Conservation (phyloP, 2,329 filamentous ascomycete species). For the Aureobasidium sp. region DNA sequence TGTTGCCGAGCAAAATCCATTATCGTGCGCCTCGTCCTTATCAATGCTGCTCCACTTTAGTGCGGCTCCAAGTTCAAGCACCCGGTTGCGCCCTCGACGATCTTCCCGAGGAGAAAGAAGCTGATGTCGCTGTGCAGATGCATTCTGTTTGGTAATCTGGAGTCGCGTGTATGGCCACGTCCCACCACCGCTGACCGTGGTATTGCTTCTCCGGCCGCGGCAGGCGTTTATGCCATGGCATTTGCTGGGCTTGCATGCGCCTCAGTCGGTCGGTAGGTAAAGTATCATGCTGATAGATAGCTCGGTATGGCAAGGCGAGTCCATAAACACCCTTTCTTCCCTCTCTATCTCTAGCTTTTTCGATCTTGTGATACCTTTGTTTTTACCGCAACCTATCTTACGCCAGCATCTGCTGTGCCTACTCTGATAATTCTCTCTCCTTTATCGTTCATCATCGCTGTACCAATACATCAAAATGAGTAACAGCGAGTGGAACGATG, state of each 20-base stretch:
- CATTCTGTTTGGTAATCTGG: constrained; percentile 10
- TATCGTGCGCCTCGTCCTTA: constrained; percentile 2
- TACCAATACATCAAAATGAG: constrained; percentile 27
- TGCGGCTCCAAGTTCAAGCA: not conserved
- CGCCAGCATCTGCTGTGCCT: constrained; percentile 10
- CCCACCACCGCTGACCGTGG: not conserved
- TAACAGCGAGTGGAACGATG: constrained; percentile 40
- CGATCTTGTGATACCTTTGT: constrained; percentile 5
- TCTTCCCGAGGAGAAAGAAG: constrained; percentile 9
- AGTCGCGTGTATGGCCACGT: not conserved
- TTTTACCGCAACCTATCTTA: not conserved
- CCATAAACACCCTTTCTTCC: constrained; percentile 7
- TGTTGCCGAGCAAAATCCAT: constrained; percentile 1
- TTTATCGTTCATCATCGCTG: not conserved
- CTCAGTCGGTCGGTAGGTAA: not conserved
- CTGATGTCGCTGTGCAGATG: constrained; percentile 9
- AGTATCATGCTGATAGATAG: constrained; percentile 1
- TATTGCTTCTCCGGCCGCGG: constrained; percentile 15
- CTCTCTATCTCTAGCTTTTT: not conserved
- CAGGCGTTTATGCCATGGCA: constrained; percentile 14
- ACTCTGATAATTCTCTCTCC: not conserved
- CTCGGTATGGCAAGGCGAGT: constrained; percentile 2
- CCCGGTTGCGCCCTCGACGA: not conserved
- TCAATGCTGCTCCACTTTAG: constrained; percentile 1
- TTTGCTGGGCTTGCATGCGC: constrained; percentile 10